Base-by-base conservation (phyloP, 768 basidiomycete genomes). In the Leccinellum luteum region DNA sequence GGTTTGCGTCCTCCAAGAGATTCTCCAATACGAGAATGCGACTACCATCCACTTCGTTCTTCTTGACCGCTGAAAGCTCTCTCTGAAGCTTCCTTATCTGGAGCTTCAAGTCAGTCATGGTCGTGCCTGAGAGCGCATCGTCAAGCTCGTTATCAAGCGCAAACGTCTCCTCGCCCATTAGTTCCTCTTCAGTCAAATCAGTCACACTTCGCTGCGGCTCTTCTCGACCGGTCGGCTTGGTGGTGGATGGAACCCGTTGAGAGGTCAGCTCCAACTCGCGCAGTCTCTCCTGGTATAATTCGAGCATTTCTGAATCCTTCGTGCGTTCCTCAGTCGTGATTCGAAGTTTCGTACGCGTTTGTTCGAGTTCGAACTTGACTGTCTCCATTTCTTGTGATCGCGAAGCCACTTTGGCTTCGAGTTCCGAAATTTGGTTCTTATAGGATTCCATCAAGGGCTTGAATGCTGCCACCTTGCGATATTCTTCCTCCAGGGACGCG, bases 361-460 rank as follows among this genome's bases (percentile, higher is more conserved):
- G 88, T 15, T 92, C 90, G 14, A 96, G 79, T 66, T 92, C 86
- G 60, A 89, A 88, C 48, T 80, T 81, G 17, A 92, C 74, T 0
- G 81, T 79, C 56, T 94, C 89, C 23, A 85, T 79, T 68, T 95
- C 89, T 64, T 90, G 85, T 34, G 77, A 79, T 44, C 85, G 84
- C 3, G 79, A 61, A 0, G 89, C 84, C 48, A 78, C 74, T 70
- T 91, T 92, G 23, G 79, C 66, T 69, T 97, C 95, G 19, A 96
- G 80, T 19, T 91, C 86, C 17, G 83, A 77, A 54, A 97, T 89
- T 64, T 95, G 93, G 49, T 76, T 81, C 72, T 92, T 95, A 77
- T 97, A 96, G 1, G 87, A 90, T 60, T 98, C 96, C 83, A 94
- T 88, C 41, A 96, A 79, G 4, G 90, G 90, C 70, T 89, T 93